phyloP scores from a whole-genome alignment of 2,329 filamentous ascomycete genomes.

The Leptographium flavum region DNA sequence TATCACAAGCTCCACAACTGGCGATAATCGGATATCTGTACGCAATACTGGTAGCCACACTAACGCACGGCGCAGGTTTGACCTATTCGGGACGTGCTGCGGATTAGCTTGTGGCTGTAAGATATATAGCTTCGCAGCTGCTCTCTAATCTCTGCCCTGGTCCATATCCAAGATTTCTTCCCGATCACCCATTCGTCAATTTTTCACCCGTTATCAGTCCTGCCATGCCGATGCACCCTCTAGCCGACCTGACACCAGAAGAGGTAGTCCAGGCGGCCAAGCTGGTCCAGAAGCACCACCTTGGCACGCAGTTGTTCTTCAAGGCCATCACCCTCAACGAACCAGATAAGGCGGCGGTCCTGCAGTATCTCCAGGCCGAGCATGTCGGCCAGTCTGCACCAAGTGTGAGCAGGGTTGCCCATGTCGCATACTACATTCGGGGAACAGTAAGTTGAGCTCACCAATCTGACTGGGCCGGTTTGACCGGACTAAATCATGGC shows the following conservation, averaged over 20 bases:
- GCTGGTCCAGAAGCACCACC: constrained; percentile 9
- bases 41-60: too few relatives aligned
- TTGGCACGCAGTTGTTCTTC: constrained; percentile 24
- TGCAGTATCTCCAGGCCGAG: constrained; percentile 28
- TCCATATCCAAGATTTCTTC: background rate
- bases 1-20: too few relatives aligned
- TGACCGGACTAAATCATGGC: background rate
- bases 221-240: background rate
- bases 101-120: too few relatives aligned
- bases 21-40: too few relatives aligned
- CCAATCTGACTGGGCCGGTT: too few relatives aligned
- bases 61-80: background rate
- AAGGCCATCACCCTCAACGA: constrained; percentile 35
- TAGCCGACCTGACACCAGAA: background rate
- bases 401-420: constrained; percentile 21
- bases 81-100: background rate
- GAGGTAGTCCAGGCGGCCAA: background rate
- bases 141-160: background rate
- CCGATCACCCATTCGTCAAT: background rate
- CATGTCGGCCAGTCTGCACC: constrained; percentile 17
- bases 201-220: background rate
- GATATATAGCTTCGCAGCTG: background rate
- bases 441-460: background rate
- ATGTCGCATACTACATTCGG: background rate
- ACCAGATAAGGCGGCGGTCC: constrained; percentile 32